Percentiles rank a stretch among this genome's conserved stretches.
These are phyloP conservation scores for Magnaporthiopsis poae DNA, from an alignment of 2,329 filamentous ascomycete species.

Conservation along the genomic window DNA sequence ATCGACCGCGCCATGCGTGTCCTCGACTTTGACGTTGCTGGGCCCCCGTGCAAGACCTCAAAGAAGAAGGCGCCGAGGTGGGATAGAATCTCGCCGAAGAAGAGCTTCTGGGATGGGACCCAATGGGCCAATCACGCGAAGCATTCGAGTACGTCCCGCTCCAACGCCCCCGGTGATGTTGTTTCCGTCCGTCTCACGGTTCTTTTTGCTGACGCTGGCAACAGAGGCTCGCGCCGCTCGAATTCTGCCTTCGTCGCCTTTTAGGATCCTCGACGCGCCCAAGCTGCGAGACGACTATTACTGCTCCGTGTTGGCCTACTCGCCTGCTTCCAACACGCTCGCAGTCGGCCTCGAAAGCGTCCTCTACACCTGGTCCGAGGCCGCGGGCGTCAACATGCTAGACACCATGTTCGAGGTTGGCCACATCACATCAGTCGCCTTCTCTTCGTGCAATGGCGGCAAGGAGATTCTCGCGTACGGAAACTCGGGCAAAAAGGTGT, in stretches of 20 bases:
- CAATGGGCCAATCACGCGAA: conserved; percentile 26
- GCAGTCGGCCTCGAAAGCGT: conserved; percentile 72
- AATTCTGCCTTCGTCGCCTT: conserved; percentile 60
- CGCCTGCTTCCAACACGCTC: conserved; percentile 59
- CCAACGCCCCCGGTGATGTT: too few relatives aligned
- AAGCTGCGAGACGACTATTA: conserved; percentile 91
- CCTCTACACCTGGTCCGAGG: conserved; percentile 84
- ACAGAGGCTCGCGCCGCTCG: conserved; percentile 20
- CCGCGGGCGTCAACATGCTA: conserved; percentile 51
- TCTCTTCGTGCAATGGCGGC: conserved; percentile 68
- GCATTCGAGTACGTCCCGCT: neutral
- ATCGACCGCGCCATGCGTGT: conserved; percentile 61
- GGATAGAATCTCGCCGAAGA: conserved; percentile 12
- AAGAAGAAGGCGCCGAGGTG: neutral
- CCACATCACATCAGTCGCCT: conserved; percentile 75
- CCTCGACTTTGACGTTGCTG: conserved; percentile 40
- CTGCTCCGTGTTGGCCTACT: conserved; percentile 84
- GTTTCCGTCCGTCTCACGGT: neutral
- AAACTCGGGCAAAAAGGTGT: conserved; percentile 64
- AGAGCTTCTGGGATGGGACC: conserved; percentile 32
- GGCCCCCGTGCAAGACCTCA: neutral
- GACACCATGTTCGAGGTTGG: conserved; percentile 38
- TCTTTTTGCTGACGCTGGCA: conserved; percentile 4
- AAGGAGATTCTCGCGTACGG: conserved; percentile 79
- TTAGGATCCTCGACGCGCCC: conserved; percentile 82